Base-by-base conservation (phyloP, 2,329 filamentous ascomycete species). In the Fonsecaea multimorphosa region DNA sequence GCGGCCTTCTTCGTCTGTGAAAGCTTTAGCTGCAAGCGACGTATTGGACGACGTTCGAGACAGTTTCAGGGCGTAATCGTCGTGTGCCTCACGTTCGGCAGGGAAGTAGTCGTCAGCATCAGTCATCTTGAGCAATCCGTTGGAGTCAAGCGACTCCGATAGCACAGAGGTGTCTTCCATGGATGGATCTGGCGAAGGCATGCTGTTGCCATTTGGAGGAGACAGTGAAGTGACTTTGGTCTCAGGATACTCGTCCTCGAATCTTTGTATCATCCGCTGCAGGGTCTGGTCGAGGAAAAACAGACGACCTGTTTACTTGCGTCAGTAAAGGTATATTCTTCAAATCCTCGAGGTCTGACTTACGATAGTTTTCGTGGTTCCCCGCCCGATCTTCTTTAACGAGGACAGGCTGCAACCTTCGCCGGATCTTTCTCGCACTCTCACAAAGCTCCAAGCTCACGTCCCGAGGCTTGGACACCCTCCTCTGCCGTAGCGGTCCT, bases 241-340 rank as follows among this genome's bases (percentile, higher is more conserved):
- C 75, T 98, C 94, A 0, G 95, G 95, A 73, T 93, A 98, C 77
- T 98, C 94, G 75, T 96, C 91, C 77, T 98, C 95, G 75, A 98
- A 99, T 31, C 95, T 90, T 75, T 92, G 89, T 74, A 98, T 98
- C 80, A 98, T 97, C 71, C 90, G 89, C 73, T 93, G 86, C 9
- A 99, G 84, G 0, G 95, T 98, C 67, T 90, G 84, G 73, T 97
- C 93, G 32, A 99, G 86, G 85, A 97, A 97, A 51, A 90, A 83
- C 22, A 98, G 85, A 56, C 91, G 90, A 38, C 87, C 89, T 91
- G 66, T n/a, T 57, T 22, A 53, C 14, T 32, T 34, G 52, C 22
- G 63, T 79, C 69, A 79, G 75, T 63, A 70, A 70, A 16, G 54
- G 60, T 34, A 52, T 61, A 24, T 53, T n/a, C 60, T 14, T 59